Conservation (phyloP, 257 asterid species). For the Penstemon davidsonii region DNA sequence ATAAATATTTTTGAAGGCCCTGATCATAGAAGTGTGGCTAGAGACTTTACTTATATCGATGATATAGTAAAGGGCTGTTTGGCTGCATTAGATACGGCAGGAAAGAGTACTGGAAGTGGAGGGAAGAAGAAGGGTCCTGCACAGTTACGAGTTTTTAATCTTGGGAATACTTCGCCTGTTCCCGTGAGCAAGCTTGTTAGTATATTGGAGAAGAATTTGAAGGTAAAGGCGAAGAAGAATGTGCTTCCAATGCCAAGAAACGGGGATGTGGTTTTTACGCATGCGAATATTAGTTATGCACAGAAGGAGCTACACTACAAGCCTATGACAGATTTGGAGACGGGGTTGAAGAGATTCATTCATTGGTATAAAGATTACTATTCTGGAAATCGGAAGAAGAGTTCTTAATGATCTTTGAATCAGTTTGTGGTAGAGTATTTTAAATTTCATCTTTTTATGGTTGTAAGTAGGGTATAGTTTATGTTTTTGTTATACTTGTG, state of each 20-base stretch:
- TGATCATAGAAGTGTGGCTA: constrained; percentile 36
- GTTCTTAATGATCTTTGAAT: constrained; percentile 14
- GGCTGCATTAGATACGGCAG: constrained; percentile 42
- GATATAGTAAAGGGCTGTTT: constrained; percentile 39
- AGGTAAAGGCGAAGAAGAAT: constrained; percentile 34
- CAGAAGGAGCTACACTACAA: constrained; percentile 35
- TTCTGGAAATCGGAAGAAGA: constrained; percentile 27
- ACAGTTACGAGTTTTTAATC: constrained; percentile 43
- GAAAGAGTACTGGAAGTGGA: constrained; percentile 47
- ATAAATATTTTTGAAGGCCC: constrained; percentile 37
- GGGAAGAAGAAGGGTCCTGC: constrained; percentile 43
- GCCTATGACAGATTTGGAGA: constrained; percentile 38
- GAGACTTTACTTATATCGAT: constrained; percentile 50
- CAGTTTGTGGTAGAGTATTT: neutral
- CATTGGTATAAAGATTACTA: constrained; percentile 40
- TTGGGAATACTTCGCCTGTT: constrained; percentile 48
- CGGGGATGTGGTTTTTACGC: constrained; percentile 42
- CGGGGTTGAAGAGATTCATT: constrained; percentile 36
- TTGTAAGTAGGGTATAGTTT: neutral
- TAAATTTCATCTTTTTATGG: neutral
- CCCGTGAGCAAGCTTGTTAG: constrained; percentile 38
- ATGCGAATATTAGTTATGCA: constrained; percentile 45
- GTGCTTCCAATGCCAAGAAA: constrained; percentile 38
- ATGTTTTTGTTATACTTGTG: neutral
- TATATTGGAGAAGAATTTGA: constrained; percentile 35